Evolutionary conservation across 768 basidiomycete genomes (phyloP), one percentile per base, ranked within the genome.

Genomic region (Omphalotus guepiniiformis): DNA sequence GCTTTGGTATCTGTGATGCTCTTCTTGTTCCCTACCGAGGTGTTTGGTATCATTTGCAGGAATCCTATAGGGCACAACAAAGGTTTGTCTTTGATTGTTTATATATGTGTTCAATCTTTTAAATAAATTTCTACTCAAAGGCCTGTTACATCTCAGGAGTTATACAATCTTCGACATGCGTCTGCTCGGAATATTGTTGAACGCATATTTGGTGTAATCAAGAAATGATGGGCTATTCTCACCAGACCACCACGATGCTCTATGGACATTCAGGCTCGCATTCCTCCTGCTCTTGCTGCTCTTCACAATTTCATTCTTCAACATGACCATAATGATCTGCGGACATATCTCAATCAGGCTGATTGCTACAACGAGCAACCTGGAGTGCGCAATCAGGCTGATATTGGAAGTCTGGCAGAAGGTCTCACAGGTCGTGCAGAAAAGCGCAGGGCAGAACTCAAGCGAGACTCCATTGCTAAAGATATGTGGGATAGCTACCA

Each of bases 191-290:
- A 48, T 40, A 38, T 34, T 6, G 48, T 49, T 23, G 44, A 46
- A 26, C 34, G 32, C 3, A 68, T 70, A 26, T 71, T 70, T 62
- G 69, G 69, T 42, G 62, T 70, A 3, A 7, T 66, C 37, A 72
- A 71, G 55, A 43, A 51, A 15, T 45, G 55, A 6, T 63, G 49
- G 49, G 44, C 36, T 2, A 54, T 61, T 40, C 53, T 63, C 12
- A 41, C 47, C 11, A 16, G 50, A 15, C 48, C 65, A 0, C 58
- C 55, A 8, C 41, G 61, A 19, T 67, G 53, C 48, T 2, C 22
- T 22, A 55, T 68, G 49, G 30, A 44, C 2, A 53, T 55, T 11
- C 66, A 70, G 48, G 62, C 60, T 6, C 48, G 52, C 1, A 48
- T 70, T 27, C 55, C 56, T 26, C 40, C 53, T 15, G 63, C 63